Conservation (phyloP, 2,329 filamentous ascomycete genomes). For the Chrysoporthe austroafricana region DNA sequence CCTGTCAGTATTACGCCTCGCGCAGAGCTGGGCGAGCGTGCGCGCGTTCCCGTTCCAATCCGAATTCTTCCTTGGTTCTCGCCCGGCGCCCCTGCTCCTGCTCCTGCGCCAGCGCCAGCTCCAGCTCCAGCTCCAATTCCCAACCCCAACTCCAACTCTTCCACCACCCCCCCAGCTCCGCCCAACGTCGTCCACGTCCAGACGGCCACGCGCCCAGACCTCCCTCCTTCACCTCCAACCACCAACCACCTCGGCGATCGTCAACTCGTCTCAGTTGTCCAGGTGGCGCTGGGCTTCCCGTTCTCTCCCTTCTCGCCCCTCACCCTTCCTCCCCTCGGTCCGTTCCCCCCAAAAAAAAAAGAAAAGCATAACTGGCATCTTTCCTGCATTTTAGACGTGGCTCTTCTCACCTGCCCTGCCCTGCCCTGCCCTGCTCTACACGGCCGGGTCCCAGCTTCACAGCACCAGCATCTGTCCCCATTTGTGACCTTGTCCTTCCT, state of each 20-base stretch:
- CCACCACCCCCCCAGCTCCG: no score
- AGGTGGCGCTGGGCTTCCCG: not conserved
- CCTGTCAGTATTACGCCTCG: no score
- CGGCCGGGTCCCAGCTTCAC: not conserved
- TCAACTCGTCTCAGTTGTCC: not conserved
- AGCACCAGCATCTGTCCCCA: not conserved
- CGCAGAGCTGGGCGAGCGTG: not conserved
- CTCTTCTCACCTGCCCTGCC: not conserved
- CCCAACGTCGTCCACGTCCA: no score
- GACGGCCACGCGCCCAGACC: no score
- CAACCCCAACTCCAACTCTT: no score
- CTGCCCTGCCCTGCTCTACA: not conserved
- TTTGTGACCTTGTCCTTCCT: not conserved
- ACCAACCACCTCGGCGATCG: constrained; percentile 1
- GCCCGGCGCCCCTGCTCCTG: not conserved
- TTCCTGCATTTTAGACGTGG: constrained; percentile 2
- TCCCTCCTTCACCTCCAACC: not conserved
- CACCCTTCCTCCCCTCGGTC: not conserved
- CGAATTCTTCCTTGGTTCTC: constrained; percentile 1
- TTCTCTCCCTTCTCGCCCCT: not conserved
- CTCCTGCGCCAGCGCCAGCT: not conserved
- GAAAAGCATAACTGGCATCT: not conserved
- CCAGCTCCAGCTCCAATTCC: not conserved
- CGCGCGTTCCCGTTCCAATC: not conserved
- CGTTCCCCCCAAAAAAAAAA: not conserved